Conservation (phyloP, 192 early-diverging fungal genomes). For the Coemansia javaensis region DNA sequence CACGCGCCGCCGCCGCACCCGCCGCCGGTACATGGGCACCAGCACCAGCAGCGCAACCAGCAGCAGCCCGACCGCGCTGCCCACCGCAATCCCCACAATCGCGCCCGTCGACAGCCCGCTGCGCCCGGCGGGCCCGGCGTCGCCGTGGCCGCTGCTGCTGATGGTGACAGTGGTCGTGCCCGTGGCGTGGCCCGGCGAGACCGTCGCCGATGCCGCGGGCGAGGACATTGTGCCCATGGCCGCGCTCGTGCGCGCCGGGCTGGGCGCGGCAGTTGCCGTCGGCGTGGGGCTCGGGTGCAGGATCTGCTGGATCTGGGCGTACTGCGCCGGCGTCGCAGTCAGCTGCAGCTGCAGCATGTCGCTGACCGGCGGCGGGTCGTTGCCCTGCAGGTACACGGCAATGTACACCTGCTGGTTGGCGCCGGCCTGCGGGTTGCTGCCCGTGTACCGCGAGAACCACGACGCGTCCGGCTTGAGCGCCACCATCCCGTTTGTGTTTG, state of each 20-base stretch:
- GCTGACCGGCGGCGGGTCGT: constrained; percentile 25
- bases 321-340: constrained; percentile 35
- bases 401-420: constrained; percentile 29
- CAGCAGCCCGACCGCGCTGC: constrained; percentile 21
- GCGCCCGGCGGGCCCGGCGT: no score
- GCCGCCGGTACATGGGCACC: constrained; percentile 29
- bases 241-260: not conserved
- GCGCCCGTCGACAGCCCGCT: constrained; percentile 39
- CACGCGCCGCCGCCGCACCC: constrained; percentile 25
- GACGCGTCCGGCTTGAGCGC: constrained; percentile 18
- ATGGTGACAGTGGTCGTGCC: not conserved
- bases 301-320: constrained; percentile 20
- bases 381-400: constrained; percentile 39
- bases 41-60: constrained; percentile 28
- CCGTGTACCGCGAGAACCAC: constrained; percentile 41
- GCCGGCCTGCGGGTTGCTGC: constrained; percentile 9
- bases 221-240: not conserved
- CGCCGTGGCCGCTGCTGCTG: not conserved
- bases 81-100: constrained; percentile 38
- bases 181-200: no score
- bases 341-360: constrained; percentile 36
- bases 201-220: not conserved
- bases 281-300: constrained; percentile 13
- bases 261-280: constrained; percentile 1
- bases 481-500: constrained; percentile 26